Evolutionary conservation across 495 filamentous ascomycete genomes (phyloP), one percentile per base, ranked within the genome.

Genomic region (Penicillium turbatum): DNA sequence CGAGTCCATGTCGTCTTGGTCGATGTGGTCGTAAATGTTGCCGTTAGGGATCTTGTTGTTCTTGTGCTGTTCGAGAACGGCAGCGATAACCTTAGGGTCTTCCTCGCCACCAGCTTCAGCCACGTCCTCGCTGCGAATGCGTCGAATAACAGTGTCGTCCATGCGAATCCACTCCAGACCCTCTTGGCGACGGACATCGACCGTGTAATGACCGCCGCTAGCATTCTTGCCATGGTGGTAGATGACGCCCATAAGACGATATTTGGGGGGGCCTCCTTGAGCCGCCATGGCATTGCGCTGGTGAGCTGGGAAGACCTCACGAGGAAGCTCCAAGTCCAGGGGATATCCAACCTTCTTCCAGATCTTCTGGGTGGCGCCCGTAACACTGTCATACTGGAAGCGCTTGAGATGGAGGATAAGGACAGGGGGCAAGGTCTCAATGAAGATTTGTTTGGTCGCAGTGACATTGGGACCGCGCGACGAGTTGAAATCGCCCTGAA

Each of bases 311-410:
- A 98, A 87, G n/a, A 93, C 86, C 64, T 97, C 95, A 26, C 85
- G 85, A 1, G 93, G 93, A 56, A 98, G 90, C 66, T 96, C 93
- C 34, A 97, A 80, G 60, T 96, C 90, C 12, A 97, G 77, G 0
- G 93, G 93, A 62, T 98, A 97, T 32, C 89, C 92, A 59, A 98
- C 78, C 71, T 91, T 92, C 76, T 97, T 98, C 92, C 92, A 97
- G 54, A 97, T 95, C 71, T 98, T 98, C 63, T 96, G 88, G 1
- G 91, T 95, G 11, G 91, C 90, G 40, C 75, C 74, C 12, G 87
- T 89, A n/a, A 82, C 78, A 60, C 84, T 87, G 50, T 96, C 90
- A 66, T 95, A 97, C 60, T 97, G 89, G 78, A 98, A 98, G 10
- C 95, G 89, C 70, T 98, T 98, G 9, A 98, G 78, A 64, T 98